Conservation (phyloP, 257 asterid species). For the Nicotiana tabacum region DNA sequence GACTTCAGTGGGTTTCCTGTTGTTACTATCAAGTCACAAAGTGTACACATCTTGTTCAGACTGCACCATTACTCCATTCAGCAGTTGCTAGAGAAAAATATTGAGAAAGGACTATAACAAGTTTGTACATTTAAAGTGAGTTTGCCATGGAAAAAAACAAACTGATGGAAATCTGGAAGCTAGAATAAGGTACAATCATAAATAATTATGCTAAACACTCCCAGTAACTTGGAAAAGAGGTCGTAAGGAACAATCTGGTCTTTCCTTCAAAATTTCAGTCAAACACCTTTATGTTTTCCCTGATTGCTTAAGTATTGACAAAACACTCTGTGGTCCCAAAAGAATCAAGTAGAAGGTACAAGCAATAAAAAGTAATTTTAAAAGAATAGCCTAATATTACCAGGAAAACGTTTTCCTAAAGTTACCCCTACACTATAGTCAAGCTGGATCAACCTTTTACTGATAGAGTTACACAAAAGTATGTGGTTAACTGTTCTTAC, state of each 20-base stretch:
- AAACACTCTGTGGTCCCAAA: neutral
- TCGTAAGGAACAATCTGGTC: neutral
- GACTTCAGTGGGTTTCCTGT: neutral
- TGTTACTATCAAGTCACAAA: neutral
- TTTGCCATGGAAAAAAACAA: neutral
- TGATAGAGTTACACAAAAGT: too few relatives aligned
- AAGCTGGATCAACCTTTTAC: neutral
- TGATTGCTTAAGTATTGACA: neutral
- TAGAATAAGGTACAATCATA: neutral
- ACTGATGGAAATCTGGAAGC: neutral
- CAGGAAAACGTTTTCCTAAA: neutral
- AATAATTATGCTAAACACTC: neutral
- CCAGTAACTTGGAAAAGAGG: neutral
- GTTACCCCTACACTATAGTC: neutral
- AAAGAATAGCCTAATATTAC: neutral
- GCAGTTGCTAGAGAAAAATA: neutral
- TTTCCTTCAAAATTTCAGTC: neutral
- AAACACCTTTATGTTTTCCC: neutral
- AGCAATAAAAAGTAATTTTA: neutral
- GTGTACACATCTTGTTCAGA: neutral
- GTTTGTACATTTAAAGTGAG: neutral
- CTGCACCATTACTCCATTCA: neutral
- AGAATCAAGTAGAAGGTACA: neutral
- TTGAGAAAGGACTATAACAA: neutral
- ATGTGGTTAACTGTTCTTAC: neutral